phyloP scores from a whole-genome alignment of 2,329 filamentous ascomycete genomes.

The Pseudopyricularia javanii region DNA sequence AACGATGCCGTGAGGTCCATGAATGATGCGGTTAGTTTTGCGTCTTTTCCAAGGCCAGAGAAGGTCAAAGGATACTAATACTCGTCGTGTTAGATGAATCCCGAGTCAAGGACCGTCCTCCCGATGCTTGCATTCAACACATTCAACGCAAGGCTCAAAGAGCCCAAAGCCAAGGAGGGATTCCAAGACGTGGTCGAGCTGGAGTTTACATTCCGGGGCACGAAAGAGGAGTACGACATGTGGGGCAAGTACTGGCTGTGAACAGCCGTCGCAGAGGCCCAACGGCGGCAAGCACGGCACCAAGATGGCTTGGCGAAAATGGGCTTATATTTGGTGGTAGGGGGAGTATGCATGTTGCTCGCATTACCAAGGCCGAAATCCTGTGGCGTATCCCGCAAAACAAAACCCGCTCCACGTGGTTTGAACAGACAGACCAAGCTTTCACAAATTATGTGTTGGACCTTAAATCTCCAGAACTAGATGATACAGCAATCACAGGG shows the following conservation, averaged over 20 bases:
- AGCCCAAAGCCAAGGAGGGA: constrained; percentile 63
- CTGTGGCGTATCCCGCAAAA: no score
- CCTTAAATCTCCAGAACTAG: background rate
- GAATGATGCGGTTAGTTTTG: constrained; percentile 31
- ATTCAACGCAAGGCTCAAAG: constrained; percentile 60
- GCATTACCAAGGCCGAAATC: no score
- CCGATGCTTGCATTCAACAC: constrained; percentile 71
- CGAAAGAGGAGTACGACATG: constrained; percentile 51
- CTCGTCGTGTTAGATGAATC: constrained; percentile 71
- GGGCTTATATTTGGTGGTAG: no score
- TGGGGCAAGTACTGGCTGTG: constrained; percentile 74
- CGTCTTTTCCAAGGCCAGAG: constrained; percentile 80
- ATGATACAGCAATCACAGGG: background rate
- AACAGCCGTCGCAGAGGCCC: constrained; percentile 5
- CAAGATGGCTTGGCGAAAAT: background rate
- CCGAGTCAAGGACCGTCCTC: constrained; percentile 62
- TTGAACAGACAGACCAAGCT: background rate
- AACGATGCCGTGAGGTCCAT: constrained; percentile 76
- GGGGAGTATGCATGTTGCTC: no score
- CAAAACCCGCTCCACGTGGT: background rate
- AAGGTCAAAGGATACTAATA: constrained; percentile 67
- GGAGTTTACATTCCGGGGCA: constrained; percentile 65
- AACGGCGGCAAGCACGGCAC: background rate
- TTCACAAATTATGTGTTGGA: no score
- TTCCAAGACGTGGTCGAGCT: constrained; percentile 70